Base-by-base conservation (phyloP, 1,284 basidiomycete genomes). In the Pseudomicrostroma phylloplanum region DNA sequence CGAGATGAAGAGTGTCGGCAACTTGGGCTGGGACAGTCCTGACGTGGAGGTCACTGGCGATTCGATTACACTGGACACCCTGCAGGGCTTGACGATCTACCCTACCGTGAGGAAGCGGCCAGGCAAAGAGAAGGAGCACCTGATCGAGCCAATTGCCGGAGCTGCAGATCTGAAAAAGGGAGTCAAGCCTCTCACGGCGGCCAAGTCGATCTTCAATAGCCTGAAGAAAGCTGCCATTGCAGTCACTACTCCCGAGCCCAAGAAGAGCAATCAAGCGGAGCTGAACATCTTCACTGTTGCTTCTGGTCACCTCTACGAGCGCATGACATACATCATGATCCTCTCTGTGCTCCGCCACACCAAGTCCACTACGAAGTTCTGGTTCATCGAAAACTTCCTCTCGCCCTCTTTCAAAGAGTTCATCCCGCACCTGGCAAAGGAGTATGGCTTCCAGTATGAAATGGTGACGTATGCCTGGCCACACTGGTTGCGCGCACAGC, bases 201-300 rank as follows among this genome's bases (percentile, higher is more conserved):
- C 56, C 40, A 46, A 25, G 23, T 25, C 26, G 11, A 2, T 25
- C 19, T 46, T 41, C 12, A n/a, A 43, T 13, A 46, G 4, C 36
- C 40, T 23, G 19, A 55, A 21, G 19, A 58, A 58, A 13, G 54
- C 19, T 6, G 21, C 21, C 15, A 12, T 3, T 19, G 21, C 26
- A 13, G 19, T 19, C 15, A 6, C 19, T 25, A 11, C 13, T 15
- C 51, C 21, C 51, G 51, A 15, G 15, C 21, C 40, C 17, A 41
- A 25, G 13, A 53, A 39, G 6, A 58, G 62, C 40, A 58, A 56
- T 17, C 69, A 76, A 40, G 71, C 72, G 2, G 92, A 92, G 6
- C 96, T 98, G 82, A 98, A 98, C 77, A 94, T 98, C 71, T 98
- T 98, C 81, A 98, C 94, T 0, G 92, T 98, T 25, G 96, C 96